Evolutionary conservation across 2,329 filamentous ascomycete genomes (phyloP), one percentile per base, ranked within the genome.

Genomic region (Exophiala alcalophila): DNA sequence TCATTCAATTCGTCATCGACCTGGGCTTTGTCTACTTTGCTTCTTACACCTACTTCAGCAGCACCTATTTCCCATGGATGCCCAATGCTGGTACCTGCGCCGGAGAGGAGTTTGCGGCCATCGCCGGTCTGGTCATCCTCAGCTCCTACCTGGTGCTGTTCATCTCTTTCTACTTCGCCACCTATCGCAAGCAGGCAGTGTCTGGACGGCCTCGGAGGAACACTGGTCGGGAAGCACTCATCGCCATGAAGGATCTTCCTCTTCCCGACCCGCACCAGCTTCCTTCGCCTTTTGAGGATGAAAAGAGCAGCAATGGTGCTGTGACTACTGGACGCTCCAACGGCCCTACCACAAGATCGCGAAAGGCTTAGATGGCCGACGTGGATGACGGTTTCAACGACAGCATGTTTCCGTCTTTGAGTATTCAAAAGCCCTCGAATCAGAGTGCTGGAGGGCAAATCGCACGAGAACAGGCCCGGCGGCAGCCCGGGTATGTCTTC

Each of bases 21-120:
- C 84, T 97, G 50, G 89, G 87, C 60, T 97, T 97, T 67, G 87
- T 97, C 67, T 97, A 97, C 81, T 97, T 95, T 63, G 91, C 90
- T 38, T 94, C 91, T n/a, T 97, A 91, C 78, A 96, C 90, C 58
- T 97, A 97, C 78, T 96, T 96, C 77, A 82, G 85, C 57, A 90
- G 84, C 59, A 85, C 83, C 58, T 96, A 96, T 80, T 95, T 84
- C 74, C 78, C 76, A 31, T 84, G 79, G 75, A 73, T 94, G 65
- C 91, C 91, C 54, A 95, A 87, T 65, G 70, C 76, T 52, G 91
- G 91, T 66, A 74, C 82, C 58, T 98, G 91, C 66, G 88, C 91
- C 27, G 91, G 91, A 61, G 91, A 97, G 74, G 92, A 97, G 69
- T 97, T 96, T 61, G 91, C 91, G 34, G 91, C 91, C 30, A 87